A percentile compares a stretch with the other conserved stretches of the same genome.
phyloP scores from a whole-genome alignment of 176 grass and related monocot genomes.

The Ampelocalamus luodianensis region DNA sequence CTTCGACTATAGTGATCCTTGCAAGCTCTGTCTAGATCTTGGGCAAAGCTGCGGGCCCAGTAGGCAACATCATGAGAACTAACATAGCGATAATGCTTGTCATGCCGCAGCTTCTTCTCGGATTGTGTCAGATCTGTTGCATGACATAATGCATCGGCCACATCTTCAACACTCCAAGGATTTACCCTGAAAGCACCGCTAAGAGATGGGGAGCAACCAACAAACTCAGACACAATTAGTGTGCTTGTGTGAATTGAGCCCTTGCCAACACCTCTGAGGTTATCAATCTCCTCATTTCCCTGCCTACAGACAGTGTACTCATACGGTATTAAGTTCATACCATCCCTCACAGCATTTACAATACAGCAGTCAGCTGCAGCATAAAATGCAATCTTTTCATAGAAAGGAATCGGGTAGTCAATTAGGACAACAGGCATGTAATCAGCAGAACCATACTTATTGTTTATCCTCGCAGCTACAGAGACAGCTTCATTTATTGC shows the following conservation, averaged over 20 bases:
- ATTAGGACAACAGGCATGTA: constrained; percentile 80
- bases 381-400: constrained; percentile 81
- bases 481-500: constrained; percentile 63
- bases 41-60: constrained; percentile 74
- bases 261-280: constrained; percentile 44
- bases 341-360: constrained; percentile 86
- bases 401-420: constrained; percentile 68
- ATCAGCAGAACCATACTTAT: constrained; percentile 54
- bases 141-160: constrained; percentile 67
- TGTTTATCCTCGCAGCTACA: constrained; percentile 69
- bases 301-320: constrained; percentile 84
- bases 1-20: constrained; percentile 76
- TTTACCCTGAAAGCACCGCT: constrained; percentile 87
- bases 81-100: constrained; percentile 83
- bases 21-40: constrained; percentile 78
- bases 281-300: constrained; percentile 65
- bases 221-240: constrained; percentile 83
- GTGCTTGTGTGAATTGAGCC: constrained; percentile 55
- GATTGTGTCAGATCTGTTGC: constrained; percentile 51
- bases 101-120: constrained; percentile 70
- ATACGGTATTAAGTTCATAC: constrained; percentile 88
- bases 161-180: constrained; percentile 84
- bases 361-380: constrained; percentile 81
- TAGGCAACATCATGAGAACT: constrained; percentile 70
- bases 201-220: constrained; percentile 89